phyloP scores from a whole-genome alignment of 2,329 filamentous ascomycete genomes.

The Elsinoe necatrix region DNA sequence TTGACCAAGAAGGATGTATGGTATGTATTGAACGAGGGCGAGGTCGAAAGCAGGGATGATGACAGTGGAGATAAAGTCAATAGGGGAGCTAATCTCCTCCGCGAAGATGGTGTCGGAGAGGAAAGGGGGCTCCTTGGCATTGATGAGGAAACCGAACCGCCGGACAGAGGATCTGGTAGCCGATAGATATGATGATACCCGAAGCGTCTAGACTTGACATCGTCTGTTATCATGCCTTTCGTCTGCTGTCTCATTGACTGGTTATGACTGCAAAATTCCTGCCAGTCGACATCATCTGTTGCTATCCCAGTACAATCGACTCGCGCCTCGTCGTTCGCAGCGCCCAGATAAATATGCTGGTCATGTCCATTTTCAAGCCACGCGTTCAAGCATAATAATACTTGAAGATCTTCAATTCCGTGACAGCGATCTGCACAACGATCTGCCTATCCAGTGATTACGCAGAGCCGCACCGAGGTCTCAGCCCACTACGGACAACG shows the following conservation, averaged over 20 bases:
- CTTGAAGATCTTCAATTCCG: neutral
- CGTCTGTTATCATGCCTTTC: no score
- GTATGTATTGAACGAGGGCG: constrained; percentile 77
- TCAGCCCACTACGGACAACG: neutral
- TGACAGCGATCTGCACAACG: neutral
- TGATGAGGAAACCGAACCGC: constrained; percentile 29
- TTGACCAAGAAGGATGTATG: constrained; percentile 97
- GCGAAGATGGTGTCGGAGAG: constrained; percentile 36
- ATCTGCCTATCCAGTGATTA: neutral
- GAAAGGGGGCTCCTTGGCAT: constrained; percentile 37
- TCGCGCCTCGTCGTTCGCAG: no score
- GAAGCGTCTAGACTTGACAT: neutral
- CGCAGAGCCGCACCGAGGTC: neutral
- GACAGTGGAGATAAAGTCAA: constrained; percentile 18
- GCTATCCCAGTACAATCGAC: no score
- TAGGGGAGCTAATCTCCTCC: constrained; percentile 11
- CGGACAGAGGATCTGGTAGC: neutral
- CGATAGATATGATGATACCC: neutral
- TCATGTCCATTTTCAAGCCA: neutral
- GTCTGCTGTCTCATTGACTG: no score
- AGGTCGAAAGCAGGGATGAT: constrained; percentile 35
- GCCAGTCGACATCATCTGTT: neutral
- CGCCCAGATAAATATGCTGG: neutral
- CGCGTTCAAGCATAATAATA: neutral
- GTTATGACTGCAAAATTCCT: neutral